These are phyloP conservation scores for Kuraishia borneana DNA, from an alignment of 805 yeast species.

Conservation along the genomic window DNA sequence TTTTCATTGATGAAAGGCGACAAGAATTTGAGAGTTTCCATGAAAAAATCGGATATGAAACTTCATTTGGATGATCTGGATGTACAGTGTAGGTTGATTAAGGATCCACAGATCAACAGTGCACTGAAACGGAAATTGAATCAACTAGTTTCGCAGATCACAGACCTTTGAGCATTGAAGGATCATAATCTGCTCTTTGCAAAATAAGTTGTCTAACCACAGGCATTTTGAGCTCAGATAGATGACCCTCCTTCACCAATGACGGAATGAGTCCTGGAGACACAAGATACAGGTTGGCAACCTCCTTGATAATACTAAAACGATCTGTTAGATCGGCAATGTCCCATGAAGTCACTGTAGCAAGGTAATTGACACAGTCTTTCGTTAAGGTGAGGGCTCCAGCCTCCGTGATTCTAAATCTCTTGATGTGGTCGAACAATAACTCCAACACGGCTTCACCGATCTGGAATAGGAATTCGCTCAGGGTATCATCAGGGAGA, in stretches of 20 bases:
- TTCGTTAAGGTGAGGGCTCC: conserved; percentile 80
- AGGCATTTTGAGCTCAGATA: conserved; percentile 52
- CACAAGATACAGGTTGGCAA: conserved; percentile 77
- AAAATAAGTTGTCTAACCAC: conserved; percentile 55
- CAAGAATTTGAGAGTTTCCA: background rate
- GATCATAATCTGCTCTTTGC: conserved; percentile 60
- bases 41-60: background rate
- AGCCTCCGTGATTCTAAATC: conserved; percentile 62
- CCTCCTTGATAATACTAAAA: conserved; percentile 64
- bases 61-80: background rate
- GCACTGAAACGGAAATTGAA: conserved; percentile 2
- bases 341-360: conserved; percentile 42
- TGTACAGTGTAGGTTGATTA: background rate
- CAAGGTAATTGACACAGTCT: conserved; percentile 71
- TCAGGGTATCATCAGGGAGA: conserved; percentile 28
- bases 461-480: conserved; percentile 22
- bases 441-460: conserved; percentile 48
- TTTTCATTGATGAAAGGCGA: background rate
- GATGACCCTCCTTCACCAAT: conserved; percentile 70
- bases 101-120: background rate
- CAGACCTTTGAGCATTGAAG: conserved; percentile 23
- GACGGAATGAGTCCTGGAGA: conserved; percentile 75
- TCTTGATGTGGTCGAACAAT: conserved; percentile 62
- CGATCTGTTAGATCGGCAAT: conserved; percentile 48
- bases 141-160: conserved; percentile 3